Base-by-base conservation (phyloP, 495 filamentous ascomycete genomes). In the Symbiotaphrina buchneri region DNA sequence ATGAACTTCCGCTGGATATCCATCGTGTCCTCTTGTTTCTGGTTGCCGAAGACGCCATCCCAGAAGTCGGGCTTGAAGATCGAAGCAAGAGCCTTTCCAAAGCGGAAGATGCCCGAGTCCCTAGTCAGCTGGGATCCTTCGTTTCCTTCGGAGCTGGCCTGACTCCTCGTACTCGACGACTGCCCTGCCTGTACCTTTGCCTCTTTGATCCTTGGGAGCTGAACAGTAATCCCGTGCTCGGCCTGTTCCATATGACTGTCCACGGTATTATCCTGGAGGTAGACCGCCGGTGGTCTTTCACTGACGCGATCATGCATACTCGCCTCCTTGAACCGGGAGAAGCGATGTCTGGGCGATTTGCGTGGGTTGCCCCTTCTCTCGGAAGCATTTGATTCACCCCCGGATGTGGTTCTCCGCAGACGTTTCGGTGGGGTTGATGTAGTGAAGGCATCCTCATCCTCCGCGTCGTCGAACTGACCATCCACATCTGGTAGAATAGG, bases 281-380 rank as follows among this genome's bases (percentile, higher is more conserved):
- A 80, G 25, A 65, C 57, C 19, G 54, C 48, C 6, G 76, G 76
- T 22, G 76, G 76, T 39, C 55, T 65, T 35, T 72, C 59, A 38
- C 72, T 79, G 11, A 62, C 57, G 35, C 71, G 65, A 45, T 83
- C 75, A 44, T 68, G 75, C 74, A 83, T 81, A 33, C 62, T 74
- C 2, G 70, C 76, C 41, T 83, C 76, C 3, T 71, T 47, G 41
- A 83, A 83, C 18, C 64, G 56, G 6, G 69, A 74, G 10, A 58
- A 56, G 6, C 69, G 64, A 26, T n/a, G n/a, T n/a, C n/a, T n/a
- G n/a, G n/a, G n/a, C n/a, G n/a, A n/a, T n/a, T n/a, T n/a, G n/a
- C n/a, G n/a, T n/a, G n/a, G n/a, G n/a, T n/a, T n/a, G n/a, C n/a
- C 2, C 27, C 27, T 30, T 30, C 11, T 15, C 27, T 8, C 13